Percentiles rank a stretch among this genome's conserved stretches.
Evolutionary conservation across 345 rosid genomes (phyloP).

Genomic region (Rhodomyrtus tomentosa): DNA sequence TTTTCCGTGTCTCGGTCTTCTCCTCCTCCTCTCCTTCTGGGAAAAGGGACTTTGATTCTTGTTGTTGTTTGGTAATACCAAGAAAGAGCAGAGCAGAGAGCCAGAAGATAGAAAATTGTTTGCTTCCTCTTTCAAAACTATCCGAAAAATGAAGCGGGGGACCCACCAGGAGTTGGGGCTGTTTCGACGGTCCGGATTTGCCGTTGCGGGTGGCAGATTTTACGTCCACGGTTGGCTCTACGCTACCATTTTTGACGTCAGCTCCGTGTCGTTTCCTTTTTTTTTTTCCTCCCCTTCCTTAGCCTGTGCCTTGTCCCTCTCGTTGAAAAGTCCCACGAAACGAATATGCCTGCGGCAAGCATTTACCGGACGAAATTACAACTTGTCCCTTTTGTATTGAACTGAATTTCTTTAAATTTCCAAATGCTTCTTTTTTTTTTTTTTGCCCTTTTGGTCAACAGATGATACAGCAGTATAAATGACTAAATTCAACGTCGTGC

Average conservation of each 20-base stretch:
- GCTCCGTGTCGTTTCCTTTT: background rate
- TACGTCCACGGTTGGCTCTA: background rate
- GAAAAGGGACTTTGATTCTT: background rate
- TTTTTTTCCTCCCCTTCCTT: background rate
- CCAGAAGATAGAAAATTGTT: background rate
- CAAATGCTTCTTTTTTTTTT: no score
- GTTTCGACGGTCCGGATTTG: background rate
- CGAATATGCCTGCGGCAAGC: background rate
- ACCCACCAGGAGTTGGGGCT: background rate
- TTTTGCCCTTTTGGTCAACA: no score
- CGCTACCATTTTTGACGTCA: background rate
- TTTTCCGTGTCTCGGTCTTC: background rate
- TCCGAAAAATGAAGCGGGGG: background rate
- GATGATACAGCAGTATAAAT: background rate
- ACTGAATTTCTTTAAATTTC: background rate
- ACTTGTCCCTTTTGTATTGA: background rate
- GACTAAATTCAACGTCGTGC: background rate
- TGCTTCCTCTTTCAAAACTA: background rate
- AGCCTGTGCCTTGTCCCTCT: background rate
- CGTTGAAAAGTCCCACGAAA: background rate
- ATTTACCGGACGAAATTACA: background rate
- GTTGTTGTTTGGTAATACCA: background rate
- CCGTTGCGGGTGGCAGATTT: background rate
- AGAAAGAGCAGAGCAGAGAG: background rate
- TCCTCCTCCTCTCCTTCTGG: background rate